Conservation (phyloP, 352 stramenopile genomes). For the Halophytophthora batemanensis region DNA sequence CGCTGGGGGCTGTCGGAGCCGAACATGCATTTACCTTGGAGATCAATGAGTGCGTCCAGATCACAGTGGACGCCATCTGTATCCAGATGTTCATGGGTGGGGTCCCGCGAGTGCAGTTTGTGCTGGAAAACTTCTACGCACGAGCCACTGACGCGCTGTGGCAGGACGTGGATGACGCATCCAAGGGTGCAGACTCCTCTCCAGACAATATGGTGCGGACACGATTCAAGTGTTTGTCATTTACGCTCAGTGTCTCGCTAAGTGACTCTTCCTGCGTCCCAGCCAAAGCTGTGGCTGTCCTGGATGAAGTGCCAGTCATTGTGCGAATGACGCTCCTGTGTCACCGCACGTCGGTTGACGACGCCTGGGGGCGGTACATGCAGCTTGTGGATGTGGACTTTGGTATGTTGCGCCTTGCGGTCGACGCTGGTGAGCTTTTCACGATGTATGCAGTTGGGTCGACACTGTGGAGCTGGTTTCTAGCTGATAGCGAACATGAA, state of each 20-base stretch:
- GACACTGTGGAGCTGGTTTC: slow-evolving; percentile 23
- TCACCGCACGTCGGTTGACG: slow-evolving; percentile 31
- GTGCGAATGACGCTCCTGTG: slow-evolving; percentile 59
- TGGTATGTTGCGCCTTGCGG: slow-evolving; percentile 41
- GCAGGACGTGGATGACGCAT: slow-evolving; percentile 64
- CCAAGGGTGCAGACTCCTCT: slow-evolving; percentile 51
- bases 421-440: slow-evolving; percentile 35
- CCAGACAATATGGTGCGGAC: slow-evolving; percentile 63
- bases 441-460: slow-evolving; percentile 24
- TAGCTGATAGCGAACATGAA: slow-evolving; percentile 9
- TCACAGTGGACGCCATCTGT: slow-evolving; percentile 47
- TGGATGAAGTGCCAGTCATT: slow-evolving; percentile 43
- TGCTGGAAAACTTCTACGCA: slow-evolving; percentile 40
- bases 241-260: slow-evolving; percentile 39
- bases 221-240: slow-evolving; percentile 62
- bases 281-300: slow-evolving; percentile 13
- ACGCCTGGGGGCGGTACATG: slow-evolving; percentile 49
- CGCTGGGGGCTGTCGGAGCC: slow-evolving; percentile 56
- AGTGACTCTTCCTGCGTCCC: slow-evolving; percentile 1
- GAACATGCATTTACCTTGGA: slow-evolving; percentile 57
- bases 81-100: slow-evolving; percentile 49
- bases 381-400: slow-evolving; percentile 59
- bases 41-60: slow-evolving; percentile 46
- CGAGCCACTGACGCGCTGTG: slow-evolving; percentile 62
- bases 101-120: slow-evolving; percentile 32